Base-by-base conservation (phyloP, 176 grass and related monocot genomes). In the Thalia dealbata region DNA sequence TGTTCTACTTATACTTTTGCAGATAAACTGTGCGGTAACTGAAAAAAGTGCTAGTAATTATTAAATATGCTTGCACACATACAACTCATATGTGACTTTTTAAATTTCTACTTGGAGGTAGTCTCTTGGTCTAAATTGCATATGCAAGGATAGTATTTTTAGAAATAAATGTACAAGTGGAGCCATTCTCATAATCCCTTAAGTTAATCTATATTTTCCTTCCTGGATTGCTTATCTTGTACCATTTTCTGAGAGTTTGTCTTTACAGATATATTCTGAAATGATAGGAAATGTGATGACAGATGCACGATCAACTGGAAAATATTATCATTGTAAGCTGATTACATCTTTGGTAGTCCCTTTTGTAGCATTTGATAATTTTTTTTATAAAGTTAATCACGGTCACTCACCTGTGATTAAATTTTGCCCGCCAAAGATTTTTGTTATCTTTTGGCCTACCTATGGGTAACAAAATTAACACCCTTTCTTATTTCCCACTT, bases 271-370 rank as follows among this genome's bases (percentile, higher is more conserved):
- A 82, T 99, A 91, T 76, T 86, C 95, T 16, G 95, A 99, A 82
- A 99, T 95, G 95, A 99, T 99, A 77, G 90, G 95, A 79, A 99
- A 99, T 95, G 95, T 99, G 43, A 99, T 99, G 95, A 92, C 82
- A 68, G 95, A 99, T 83, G 95, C 90, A 64, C 82, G 95, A 22
- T 99, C 95, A 44, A 99, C 95, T 11, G 95, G 95, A 66, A 99
- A 99, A 83, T 99, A 99, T 72, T 99, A 99, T n/a, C 95, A 99
- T 79, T 99, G 95, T 99, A 99, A 91, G 95, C 79, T 83, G 54
- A 6, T 81, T 75, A 29, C 19, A 12, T 10, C 14, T 54, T 54
- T 52, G n/a, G 8, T 29, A 12, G 65, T 18, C 43, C 22, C 35
- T 3, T 43, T 5, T 1, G 43, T 44, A 68, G 65, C n/a, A 43